A percentile compares a stretch with the other conserved stretches of the same genome.
phyloP scores from a whole-genome alignment of 345 rosid genomes.

The Hibiscus syriacus region DNA sequence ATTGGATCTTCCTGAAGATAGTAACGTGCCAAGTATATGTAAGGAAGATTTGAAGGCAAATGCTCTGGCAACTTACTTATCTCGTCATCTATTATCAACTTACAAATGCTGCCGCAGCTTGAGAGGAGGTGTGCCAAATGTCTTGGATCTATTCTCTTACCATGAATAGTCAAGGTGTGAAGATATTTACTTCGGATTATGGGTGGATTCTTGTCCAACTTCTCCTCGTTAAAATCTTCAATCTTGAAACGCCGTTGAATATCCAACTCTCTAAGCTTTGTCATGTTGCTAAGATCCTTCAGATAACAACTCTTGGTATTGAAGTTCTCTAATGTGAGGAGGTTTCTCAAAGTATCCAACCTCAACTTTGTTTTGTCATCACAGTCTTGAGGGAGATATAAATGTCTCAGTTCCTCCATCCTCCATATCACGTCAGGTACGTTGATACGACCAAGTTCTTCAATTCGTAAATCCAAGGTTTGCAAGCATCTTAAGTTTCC shows the following conservation, averaged over 20 bases:
- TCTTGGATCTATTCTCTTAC: background rate
- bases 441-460: background rate
- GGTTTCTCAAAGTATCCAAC: background rate
- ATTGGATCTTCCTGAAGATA: background rate
- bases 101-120: background rate
- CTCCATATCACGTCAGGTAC: constrained; percentile 5
- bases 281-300: background rate
- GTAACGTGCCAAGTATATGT: background rate
- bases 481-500: background rate
- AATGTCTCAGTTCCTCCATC: constrained; percentile 6
- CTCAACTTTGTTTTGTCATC: background rate
- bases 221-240: background rate
- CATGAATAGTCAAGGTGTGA: background rate
- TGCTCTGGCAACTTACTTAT: background rate
- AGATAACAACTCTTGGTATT: background rate
- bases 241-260: background rate
- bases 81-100: background rate
- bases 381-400: background rate
- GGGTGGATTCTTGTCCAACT: background rate
- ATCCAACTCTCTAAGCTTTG: background rate
- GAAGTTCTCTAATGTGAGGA: background rate
- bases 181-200: background rate
- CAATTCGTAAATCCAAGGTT: constrained; percentile 18
- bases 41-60: background rate
- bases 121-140: background rate